Conservation (phyloP, 2,329 filamentous ascomycete genomes). For the Ophiostoma perfectum region DNA sequence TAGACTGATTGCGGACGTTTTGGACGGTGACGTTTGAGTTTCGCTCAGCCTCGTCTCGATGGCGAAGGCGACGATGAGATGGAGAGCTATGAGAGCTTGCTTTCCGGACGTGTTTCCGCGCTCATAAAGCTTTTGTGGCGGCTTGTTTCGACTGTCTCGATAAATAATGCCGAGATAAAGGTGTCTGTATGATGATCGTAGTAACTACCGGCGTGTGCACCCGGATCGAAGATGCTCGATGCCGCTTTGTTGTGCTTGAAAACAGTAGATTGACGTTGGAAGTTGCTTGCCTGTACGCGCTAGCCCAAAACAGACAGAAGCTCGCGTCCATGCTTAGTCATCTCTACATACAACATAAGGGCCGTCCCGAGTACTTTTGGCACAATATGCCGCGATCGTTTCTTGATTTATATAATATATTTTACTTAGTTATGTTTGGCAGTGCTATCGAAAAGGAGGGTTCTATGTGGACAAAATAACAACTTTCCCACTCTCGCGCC, state of each 20-base stretch:
- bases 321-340: conserved; percentile 1
- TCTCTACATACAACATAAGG: neutral
- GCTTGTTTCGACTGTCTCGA: neutral
- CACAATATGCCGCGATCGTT: too few relatives aligned
- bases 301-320: conserved; percentile 1
- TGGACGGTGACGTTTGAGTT: neutral
- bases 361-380: neutral
- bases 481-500: conserved; percentile 10
- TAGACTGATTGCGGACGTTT: neutral
- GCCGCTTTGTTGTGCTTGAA: neutral
- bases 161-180: neutral
- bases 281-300: neutral
- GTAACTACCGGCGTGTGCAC: neutral
- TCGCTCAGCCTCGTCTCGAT: neutral
- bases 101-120: neutral
- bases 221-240: neutral
- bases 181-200: neutral
- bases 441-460: conserved; percentile 6
- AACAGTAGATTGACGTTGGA: neutral
- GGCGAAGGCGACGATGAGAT: neutral
- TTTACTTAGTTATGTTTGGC: conserved; percentile 1
- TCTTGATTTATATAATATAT: neutral
- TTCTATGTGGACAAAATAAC: conserved; percentile 18
- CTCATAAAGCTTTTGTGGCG: neutral
- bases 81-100: neutral